A percentile compares a stretch with the other conserved stretches of the same genome.
These are phyloP conservation scores for Scleroderma citrinum DNA, from an alignment of 768 basidiomycete species.

Conservation along the genomic window DNA sequence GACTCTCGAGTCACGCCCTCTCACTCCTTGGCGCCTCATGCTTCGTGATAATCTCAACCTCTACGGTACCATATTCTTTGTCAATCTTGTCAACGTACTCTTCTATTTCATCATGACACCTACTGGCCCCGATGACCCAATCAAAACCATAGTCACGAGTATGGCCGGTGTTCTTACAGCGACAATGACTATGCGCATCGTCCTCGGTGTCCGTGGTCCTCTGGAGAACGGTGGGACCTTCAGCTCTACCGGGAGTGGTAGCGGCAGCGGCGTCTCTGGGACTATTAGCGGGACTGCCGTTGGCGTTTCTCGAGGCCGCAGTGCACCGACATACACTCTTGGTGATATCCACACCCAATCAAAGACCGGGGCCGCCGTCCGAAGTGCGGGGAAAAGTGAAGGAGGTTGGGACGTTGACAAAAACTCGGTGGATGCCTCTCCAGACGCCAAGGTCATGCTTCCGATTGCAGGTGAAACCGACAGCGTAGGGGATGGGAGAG, in stretches of 20 bases:
- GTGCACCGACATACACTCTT: conserved; percentile 33
- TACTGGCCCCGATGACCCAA: conserved; percentile 52
- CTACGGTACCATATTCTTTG: conserved; percentile 72
- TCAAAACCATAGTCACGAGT: conserved; percentile 78
- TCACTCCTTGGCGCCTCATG: conserved; percentile 80
- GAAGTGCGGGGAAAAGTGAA: conserved; percentile 34
- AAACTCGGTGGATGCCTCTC: conserved; percentile 31
- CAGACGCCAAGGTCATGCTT: conserved; percentile 31
- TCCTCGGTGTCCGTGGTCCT: conserved; percentile 74
- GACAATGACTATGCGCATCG: conserved; percentile 83
- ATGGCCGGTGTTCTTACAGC: conserved; percentile 86
- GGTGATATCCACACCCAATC: conserved; percentile 47
- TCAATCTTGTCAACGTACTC: conserved; percentile 78
- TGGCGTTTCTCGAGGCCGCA: conserved; percentile 23
- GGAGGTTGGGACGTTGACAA: conserved; percentile 31
- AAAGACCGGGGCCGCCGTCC: conserved; percentile 43
- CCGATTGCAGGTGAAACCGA: conserved; percentile 30
- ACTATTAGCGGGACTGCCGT: conserved; percentile 22
- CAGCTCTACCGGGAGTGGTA: conserved; percentile 42
- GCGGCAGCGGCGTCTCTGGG: conserved; percentile 44
- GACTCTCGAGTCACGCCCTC: conserved; percentile 36
- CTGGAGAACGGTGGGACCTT: conserved; percentile 70
- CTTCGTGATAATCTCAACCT: conserved; percentile 85
- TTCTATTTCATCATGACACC: conserved; percentile 85
- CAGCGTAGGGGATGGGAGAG: conserved; percentile 8